Evolutionary conservation across 1,139 yeast genomes (phyloP), one percentile per base, ranked within the genome.

Genomic region (Pichia sp.): DNA sequence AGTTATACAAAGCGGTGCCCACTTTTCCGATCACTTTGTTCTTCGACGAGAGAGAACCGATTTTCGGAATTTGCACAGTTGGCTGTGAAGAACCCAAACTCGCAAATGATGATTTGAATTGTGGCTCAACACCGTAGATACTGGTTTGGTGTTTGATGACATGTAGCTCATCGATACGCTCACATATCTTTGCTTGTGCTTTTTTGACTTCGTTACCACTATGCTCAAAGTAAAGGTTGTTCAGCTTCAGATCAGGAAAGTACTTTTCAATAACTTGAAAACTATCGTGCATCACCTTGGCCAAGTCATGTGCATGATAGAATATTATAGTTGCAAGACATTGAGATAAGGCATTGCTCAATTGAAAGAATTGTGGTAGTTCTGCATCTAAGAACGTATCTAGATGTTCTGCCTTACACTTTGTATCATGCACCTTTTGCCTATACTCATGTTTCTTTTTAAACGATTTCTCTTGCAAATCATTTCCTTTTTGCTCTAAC

Each of bases 1-100:
- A 71, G 15, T 51, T 47, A 41, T 52, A 69, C 4, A 59, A 27
- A 0, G 69, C 74, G 45, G 44, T 46, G 64, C 67, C 39, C 33
- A 29, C 17, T 40, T 40, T 22, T 8, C 32, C 33, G 16, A 20
- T 6, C 6, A 13, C 10, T 21, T 21, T 8, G 22, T 21, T 8
- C 11, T 21, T 11, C 22, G n/a, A n/a, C n/a, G n/a, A n/a, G n/a
- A n/a, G n/a, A n/a, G n/a, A n/a, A n/a, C n/a, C n/a, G n/a, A n/a
- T n/a, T n/a, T n/a, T n/a, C n/a, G n/a, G n/a, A n/a, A n/a, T n/a
- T n/a, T n/a, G n/a, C n/a, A n/a, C n/a, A n/a, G n/a, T n/a, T n/a
- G n/a, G n/a, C n/a, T n/a, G n/a, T n/a, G n/a, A n/a, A n/a, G n/a
- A n/a, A n/a, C n/a, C n/a, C n/a, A n/a, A n/a, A n/a, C n/a, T n/a